Conservation (phyloP, 2,329 filamentous ascomycete species). For the Helotiales sp. region DNA sequence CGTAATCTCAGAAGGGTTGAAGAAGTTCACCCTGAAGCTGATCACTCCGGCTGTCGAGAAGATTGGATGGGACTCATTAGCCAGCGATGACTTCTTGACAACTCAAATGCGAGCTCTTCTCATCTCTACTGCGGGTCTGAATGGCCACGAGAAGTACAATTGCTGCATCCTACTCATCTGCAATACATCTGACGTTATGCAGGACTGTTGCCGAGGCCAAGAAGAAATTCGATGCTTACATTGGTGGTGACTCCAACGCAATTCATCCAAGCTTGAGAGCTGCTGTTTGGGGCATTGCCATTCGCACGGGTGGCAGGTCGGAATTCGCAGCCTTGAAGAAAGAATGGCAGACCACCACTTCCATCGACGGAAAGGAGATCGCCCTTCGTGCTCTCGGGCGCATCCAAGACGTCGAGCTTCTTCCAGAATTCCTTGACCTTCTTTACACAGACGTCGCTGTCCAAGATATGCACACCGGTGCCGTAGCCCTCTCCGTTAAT, state of each 20-base stretch:
- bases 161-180: too few relatives aligned
- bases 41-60: constrained; percentile 73
- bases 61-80: constrained; percentile 82
- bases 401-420: constrained; percentile 63
- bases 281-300: constrained; percentile 76
- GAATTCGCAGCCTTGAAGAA: constrained; percentile 77
- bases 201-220: constrained; percentile 73
- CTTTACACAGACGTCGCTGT: constrained; percentile 82
- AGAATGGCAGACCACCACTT: constrained; percentile 79
- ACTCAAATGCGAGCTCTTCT: constrained; percentile 82
- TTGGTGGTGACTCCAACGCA: constrained; percentile 61
- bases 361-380: constrained; percentile 89
- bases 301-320: constrained; percentile 69
- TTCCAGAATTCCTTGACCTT: constrained; percentile 68
- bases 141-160: constrained; percentile 69
- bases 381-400: constrained; percentile 75
- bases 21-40: constrained; percentile 77
- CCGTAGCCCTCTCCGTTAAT: constrained; percentile 72
- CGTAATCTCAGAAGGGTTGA: constrained; percentile 68
- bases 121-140: constrained; percentile 71
- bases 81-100: constrained; percentile 77
- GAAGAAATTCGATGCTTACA: constrained; percentile 79
- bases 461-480: constrained; percentile 85
- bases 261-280: constrained; percentile 81
- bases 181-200: constrained; percentile 25